These are phyloP conservation scores for Serendipita indica DNA, from an alignment of 768 basidiomycete species.

Conservation along the genomic window DNA sequence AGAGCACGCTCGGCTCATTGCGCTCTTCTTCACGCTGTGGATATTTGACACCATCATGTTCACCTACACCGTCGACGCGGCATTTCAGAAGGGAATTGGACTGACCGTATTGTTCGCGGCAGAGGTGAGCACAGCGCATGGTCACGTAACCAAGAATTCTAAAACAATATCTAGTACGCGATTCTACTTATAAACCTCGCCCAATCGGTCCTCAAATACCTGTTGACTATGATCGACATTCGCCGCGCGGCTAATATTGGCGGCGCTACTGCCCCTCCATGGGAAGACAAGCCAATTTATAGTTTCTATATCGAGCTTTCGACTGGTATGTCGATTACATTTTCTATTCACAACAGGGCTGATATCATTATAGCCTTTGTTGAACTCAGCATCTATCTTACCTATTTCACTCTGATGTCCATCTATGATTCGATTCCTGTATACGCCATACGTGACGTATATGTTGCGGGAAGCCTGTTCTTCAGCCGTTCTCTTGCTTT, in stretches of 20 bases:
- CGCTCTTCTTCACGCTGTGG: constrained; percentile 63
- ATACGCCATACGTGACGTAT: constrained; percentile 94
- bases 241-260: constrained; percentile 62
- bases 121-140: constrained; percentile 42
- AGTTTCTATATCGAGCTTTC: constrained; percentile 85
- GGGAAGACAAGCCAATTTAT: constrained; percentile 98
- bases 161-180: constrained; percentile 47
- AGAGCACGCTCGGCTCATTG: constrained; percentile 76
- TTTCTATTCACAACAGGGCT: not conserved
- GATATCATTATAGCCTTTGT: constrained; percentile 53
- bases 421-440: constrained; percentile 89
- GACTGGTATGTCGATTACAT: constrained; percentile 47
- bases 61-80: constrained; percentile 63
- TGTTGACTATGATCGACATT: constrained; percentile 67
- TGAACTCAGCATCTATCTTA: constrained; percentile 80
- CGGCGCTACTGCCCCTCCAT: constrained; percentile 73
- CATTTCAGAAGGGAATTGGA: constrained; percentile 62
- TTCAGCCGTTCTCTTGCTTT: constrained; percentile 74
- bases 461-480: constrained; percentile 89
- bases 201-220: constrained; percentile 69
- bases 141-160: not conserved
- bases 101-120: constrained; percentile 92
- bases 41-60: constrained; percentile 63
- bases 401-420: constrained; percentile 89
- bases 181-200: constrained; percentile 70